Evolutionary conservation across 306 rosid genomes (phyloP), one percentile per base, ranked within the genome.

Genomic region (Castanea crenata): DNA sequence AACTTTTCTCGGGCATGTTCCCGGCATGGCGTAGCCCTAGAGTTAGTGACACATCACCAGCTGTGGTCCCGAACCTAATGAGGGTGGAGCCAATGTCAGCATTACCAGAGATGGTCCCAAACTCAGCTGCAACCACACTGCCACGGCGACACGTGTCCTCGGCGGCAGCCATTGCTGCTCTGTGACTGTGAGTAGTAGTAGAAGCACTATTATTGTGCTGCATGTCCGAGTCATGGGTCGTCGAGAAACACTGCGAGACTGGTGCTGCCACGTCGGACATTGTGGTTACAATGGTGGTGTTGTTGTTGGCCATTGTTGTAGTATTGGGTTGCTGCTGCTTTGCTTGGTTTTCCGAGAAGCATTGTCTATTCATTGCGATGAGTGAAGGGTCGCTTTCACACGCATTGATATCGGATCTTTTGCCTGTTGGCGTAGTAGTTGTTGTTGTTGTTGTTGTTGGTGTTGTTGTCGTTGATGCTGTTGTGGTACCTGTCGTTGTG

Each of bases 11-110:
- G 13, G 96, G 91, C 85, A 87, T 79, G 83, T 93, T 89, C 16
- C 99, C 99, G 65, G 97, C 94, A 57, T 92, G 99, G 85, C 97
- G 99, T 64, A 95, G 87, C 90, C 99, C 99, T 75, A 95, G 76
- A 55, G 99, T 95, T 81, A 95, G 99, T 56, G 99, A 96, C 88
- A 96, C 99, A 74, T 96, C 99, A 73, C 99, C 94, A 8, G 85
- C 27, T 14, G 93, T 88, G 92, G 98, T 83, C 90, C 98, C 99
- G 56, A 90, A 96, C 80, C 92, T 90, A 44, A 91, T 90, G 75
- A 93, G 87, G 5, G 91, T 90, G 62, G 98, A 85, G 55, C 94
- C 90, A 51, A 85, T 85, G 77, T 85, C 88, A 76, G 87, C 80
- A 38, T 11, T 77, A 14, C 80, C 88, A 79, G 92, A 58, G 55